Percentiles rank a stretch among this genome's conserved stretches.
Conservation (phyloP, 352 stramenopile species). For the Aphanomyces astaci region DNA sequence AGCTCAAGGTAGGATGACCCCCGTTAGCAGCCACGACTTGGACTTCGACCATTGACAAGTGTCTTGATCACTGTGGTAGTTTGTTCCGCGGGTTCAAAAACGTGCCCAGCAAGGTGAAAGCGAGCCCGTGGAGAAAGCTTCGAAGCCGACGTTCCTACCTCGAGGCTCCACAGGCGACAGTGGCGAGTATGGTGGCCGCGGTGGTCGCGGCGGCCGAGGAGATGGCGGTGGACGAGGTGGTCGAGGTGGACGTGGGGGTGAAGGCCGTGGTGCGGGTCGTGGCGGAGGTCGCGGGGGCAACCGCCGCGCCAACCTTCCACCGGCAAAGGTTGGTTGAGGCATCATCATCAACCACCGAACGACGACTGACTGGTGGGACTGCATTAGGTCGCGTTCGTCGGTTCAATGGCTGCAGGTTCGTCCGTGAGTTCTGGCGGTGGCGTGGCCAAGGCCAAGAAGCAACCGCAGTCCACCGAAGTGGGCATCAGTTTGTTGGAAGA, state of each 20-base stretch:
- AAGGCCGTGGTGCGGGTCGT: constrained; percentile 46
- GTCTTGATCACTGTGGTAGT: no score
- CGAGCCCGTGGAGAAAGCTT: background rate
- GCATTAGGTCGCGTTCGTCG: constrained; percentile 55
- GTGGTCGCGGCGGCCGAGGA: background rate
- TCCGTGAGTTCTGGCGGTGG: constrained; percentile 49
- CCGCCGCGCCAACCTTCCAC: constrained; percentile 35
- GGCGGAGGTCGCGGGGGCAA: constrained; percentile 41
- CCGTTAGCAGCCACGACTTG: no score
- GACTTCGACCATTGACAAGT: no score
- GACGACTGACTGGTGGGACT: background rate
- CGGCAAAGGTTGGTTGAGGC: constrained; percentile 41
- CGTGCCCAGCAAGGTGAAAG: background rate
- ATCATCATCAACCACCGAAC: background rate
- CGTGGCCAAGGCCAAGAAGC: constrained; percentile 37
- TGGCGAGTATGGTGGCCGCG: background rate
- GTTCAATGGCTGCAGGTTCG: constrained; percentile 69
- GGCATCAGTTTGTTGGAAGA: constrained; percentile 82
- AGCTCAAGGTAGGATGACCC: background rate
- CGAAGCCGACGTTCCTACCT: background rate
- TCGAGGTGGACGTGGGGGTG: constrained; percentile 33
- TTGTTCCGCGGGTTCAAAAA: constrained; percentile 14
- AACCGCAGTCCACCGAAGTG: constrained; percentile 48
- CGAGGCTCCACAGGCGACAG: background rate
- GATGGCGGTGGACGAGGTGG: constrained; percentile 13